Evolutionary conservation across 371 early-diverging fungal genomes (phyloP), one percentile per base, ranked within the genome.

Genomic region (Lichtheimia ornata): DNA sequence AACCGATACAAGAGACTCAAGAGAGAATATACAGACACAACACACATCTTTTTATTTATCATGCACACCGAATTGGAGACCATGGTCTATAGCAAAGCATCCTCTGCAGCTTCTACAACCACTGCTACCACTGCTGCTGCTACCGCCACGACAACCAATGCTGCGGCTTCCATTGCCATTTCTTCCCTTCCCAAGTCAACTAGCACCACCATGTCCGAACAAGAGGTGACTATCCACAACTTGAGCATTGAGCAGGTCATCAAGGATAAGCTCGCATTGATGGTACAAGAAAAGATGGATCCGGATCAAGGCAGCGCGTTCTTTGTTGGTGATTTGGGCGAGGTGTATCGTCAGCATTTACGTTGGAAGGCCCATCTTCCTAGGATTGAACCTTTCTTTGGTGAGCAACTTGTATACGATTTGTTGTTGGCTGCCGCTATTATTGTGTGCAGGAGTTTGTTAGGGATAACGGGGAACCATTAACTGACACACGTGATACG

Each of bases 311-410:
- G 94, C 69, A 94, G 94, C 64, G 90, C 97, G 22, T 98, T 98
- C 72, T 95, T 89, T 75, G 94, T 97, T 42, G 91, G 85, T 50
- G 97, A 98, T 72, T 68, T 97, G 59, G 96, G 95, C 58, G 89
- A 91, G 72, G 86, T 97, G 24, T 82, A 83, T 45, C 88, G 94
- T 56, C 97, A 97, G 83, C 88, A 91, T 68, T 58, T 74, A 44
- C 90, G 88, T 59, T 98, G 95, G 95, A 83, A 83, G 66, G 61
- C 74, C 24, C 77, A 85, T 52, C 77, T 98, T 59, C 97, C 97
- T 35, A 87, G 94, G 59, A 91, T 98, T 56, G 90, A 95, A 74
- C 99, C 99, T 20, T 95, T 94, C 78, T 97, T 91, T 77, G 93
- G 90, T 91, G 82, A 70, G 84, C 66, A 20, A n/a, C 40, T 54